Base-by-base conservation (phyloP, 192 early-diverging fungal species). In the Chytriomyces sp. region DNA sequence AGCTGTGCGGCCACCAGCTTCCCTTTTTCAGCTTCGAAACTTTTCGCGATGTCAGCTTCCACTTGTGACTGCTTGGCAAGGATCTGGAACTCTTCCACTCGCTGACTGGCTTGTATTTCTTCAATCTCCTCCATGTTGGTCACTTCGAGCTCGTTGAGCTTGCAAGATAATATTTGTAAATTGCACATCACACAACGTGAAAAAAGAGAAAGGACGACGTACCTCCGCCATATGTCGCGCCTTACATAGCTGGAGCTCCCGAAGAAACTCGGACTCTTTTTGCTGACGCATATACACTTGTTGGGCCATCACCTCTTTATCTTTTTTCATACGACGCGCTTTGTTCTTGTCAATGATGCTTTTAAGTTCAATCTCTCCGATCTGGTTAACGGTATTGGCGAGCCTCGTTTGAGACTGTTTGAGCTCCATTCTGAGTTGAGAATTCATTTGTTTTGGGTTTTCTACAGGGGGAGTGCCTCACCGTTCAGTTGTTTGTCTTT, bases 71-170 rank as follows among this genome's bases (percentile, higher is more conserved):
- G 59, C 25, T 55, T 52, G 26, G 57, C 26, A 5, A 73, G 17
- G 37, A 65, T 22, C n/a, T 73, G 61, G 39, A 64, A 64, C 49
- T 73, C 72, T 62, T 73, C 60, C 12, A 33, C 7, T 1, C 72
- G 59, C 4, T 73, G 63, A 12, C 10, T 12, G 8, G 52, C 25
- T 7, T 7, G 7, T 8, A 64, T n/a, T 17, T 63, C 59, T 38
- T 73, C 72, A 22, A 73, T 56, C 28, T 73, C 72, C 39, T 73
- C 72, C 22, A 62, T 17, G 34, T 52, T 64, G 19, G 41, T 26
- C 34, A 62, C 33, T n/a, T 73, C 72, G 22, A 73, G 32, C 30
- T 73, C 72, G 40, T 73, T 73, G 19, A 73, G 22, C 70, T 69
- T 52, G 3, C 39, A 3, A 63, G 39, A n/a, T 1, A 32, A 58